These are phyloP conservation scores for Citrus mangshanensis DNA, from an alignment of 345 rosid genomes.

Conservation along the genomic window DNA sequence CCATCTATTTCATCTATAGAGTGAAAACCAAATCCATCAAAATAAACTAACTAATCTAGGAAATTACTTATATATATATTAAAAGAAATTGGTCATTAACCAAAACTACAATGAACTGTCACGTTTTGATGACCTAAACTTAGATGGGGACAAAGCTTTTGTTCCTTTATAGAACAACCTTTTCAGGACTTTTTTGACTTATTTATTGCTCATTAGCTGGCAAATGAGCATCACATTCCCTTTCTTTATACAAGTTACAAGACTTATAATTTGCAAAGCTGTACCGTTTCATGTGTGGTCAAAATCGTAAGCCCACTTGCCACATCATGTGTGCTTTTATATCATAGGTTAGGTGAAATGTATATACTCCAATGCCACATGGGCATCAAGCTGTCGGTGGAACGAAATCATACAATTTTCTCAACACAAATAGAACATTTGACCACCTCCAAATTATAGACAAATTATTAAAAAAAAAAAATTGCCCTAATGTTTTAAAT, in stretches of 20 bases:
- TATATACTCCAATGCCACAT: background rate
- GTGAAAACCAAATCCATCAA: background rate
- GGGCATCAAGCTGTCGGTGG: background rate
- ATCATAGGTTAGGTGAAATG: background rate
- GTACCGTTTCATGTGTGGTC: background rate
- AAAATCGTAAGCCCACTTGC: background rate
- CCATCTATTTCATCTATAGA: background rate
- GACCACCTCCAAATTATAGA: background rate
- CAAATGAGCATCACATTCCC: background rate
- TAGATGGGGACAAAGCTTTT: background rate
- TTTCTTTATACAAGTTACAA: no score
- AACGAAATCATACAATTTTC: background rate
- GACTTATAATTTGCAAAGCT: background rate
- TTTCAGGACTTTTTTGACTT: background rate
- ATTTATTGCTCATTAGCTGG: background rate
- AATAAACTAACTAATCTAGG: background rate
- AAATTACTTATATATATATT: no score
- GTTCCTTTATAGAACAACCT: background rate
- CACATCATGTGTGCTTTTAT: background rate
- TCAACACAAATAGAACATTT: background rate
- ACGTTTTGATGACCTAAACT: background rate
- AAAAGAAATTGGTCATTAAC: background rate
- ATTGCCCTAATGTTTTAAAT: no score
- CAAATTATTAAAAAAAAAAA: no score
- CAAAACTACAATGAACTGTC: background rate